phyloP scores from a whole-genome alignment of 345 rosid genomes.

The Brassica juncea region DNA sequence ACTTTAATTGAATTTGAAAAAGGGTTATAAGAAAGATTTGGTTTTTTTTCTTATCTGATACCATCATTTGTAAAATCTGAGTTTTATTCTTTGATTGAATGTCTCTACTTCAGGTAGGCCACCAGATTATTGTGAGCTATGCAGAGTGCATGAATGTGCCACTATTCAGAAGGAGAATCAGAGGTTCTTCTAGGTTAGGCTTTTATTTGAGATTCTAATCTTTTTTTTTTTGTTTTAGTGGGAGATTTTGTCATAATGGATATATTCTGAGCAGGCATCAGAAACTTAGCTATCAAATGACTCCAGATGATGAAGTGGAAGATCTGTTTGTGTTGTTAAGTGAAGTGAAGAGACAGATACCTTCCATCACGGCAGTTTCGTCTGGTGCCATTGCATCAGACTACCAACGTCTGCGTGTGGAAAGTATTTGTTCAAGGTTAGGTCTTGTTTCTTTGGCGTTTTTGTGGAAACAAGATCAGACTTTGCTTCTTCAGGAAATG shows the following conservation, averaged over 20 bases:
- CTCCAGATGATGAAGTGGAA: constrained; percentile 89
- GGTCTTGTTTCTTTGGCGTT: constrained; percentile 96
- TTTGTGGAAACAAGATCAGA: constrained; percentile 98
- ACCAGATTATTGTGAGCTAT: constrained; percentile 80
- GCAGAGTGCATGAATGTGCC: constrained; percentile 94
- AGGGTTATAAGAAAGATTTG: not conserved
- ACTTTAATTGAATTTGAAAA: not conserved
- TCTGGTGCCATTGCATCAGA: constrained; percentile 99
- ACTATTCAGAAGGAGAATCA: constrained; percentile 72
- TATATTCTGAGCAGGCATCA: constrained; percentile 52
- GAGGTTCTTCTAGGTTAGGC: constrained; percentile 72
- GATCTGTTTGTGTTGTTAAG: constrained; percentile 80
- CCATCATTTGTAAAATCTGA: constrained; percentile 9
- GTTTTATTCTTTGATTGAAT: constrained; percentile 3
- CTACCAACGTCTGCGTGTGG: constrained; percentile 92
- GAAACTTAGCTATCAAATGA: constrained; percentile 66
- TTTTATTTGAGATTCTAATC: constrained; percentile 15
- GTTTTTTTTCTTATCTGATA: not conserved
- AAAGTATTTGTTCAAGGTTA: constrained; percentile 95
- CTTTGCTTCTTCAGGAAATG: constrained; percentile 77
- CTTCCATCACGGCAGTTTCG: constrained; percentile 73
- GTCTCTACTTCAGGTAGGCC: constrained; percentile 67
- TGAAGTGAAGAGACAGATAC: constrained; percentile 86
- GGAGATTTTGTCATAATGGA: not conserved
- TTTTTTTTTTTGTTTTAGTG: not conserved